Conservation (phyloP, 1,139 yeast genomes). For the Protomyces macrosporus region DNA sequence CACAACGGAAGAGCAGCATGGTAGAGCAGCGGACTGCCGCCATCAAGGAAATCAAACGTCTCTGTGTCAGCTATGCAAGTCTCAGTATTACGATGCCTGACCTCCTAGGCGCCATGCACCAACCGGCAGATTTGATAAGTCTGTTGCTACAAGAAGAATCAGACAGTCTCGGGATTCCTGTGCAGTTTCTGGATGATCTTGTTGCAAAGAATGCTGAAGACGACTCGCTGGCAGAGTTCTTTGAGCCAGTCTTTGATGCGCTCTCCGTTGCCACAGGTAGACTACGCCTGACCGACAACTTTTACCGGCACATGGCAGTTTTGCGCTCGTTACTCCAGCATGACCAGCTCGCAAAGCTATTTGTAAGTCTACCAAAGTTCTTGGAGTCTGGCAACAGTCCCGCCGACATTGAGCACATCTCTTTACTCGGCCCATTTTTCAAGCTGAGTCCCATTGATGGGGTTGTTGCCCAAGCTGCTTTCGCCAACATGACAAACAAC, state of each 20-base stretch:
- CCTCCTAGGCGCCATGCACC: conserved; percentile 45
- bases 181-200: conserved; percentile 56
- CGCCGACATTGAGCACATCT: conserved; percentile 52
- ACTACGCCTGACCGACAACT: conserved; percentile 38
- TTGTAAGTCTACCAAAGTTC: conserved; percentile 24
- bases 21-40: conserved; percentile 32
- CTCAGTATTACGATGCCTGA: conserved; percentile 67
- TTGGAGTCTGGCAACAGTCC: conserved; percentile 42
- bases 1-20: conserved; percentile 20
- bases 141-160: conserved; percentile 29
- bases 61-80: conserved; percentile 61
- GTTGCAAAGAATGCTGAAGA: conserved; percentile 59
- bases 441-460: conserved; percentile 67
- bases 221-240: conserved; percentile 56
- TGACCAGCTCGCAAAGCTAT: conserved; percentile 50
- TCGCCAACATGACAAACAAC: conserved; percentile 35
- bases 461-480: conserved; percentile 32
- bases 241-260: conserved; percentile 45
- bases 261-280: conserved; percentile 32
- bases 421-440: conserved; percentile 73
- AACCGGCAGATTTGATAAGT: conserved; percentile 29
- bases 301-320: conserved; percentile 33
- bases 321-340: conserved; percentile 3
- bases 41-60: conserved; percentile 50
- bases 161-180: conserved; percentile 34